These are phyloP conservation scores for Cucumis cinereus DNA, from an alignment of 306 rosid species.

Conservation along the genomic window DNA sequence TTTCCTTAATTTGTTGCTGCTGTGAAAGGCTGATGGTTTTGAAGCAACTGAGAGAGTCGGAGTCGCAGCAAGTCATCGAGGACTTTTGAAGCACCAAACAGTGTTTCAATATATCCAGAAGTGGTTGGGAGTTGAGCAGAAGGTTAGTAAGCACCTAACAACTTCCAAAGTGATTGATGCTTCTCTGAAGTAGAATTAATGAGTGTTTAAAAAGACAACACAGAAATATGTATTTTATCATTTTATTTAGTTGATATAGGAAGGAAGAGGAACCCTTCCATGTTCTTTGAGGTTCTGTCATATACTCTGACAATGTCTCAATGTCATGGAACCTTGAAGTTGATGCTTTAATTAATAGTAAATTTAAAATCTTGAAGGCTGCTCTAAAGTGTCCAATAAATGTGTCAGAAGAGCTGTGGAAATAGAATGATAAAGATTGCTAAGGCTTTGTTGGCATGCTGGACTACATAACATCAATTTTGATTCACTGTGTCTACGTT, in stretches of 20 bases:
- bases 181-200: slow-evolving; percentile 16
- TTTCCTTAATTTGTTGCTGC: slow-evolving; percentile 8
- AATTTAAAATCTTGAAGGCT: neutral
- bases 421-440: too few relatives aligned
- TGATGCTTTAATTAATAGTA: neutral
- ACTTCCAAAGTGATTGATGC: slow-evolving; percentile 55
- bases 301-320: neutral
- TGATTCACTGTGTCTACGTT: too few relatives aligned
- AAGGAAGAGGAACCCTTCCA: neutral
- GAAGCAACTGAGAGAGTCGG: slow-evolving; percentile 60
- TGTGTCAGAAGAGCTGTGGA: neutral
- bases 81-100: slow-evolving; percentile 30
- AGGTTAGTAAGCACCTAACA: slow-evolving; percentile 25
- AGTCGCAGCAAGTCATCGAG: slow-evolving; percentile 55
- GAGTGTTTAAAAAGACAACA: neutral
- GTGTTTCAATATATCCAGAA: slow-evolving; percentile 41
- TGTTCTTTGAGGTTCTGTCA: neutral
- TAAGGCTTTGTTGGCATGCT: too few relatives aligned
- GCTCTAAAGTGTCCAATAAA: neutral
- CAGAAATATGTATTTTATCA: neutral
- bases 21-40: slow-evolving; percentile 73
- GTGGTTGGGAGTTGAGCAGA: slow-evolving; percentile 61
- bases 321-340: neutral
- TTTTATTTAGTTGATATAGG: neutral
- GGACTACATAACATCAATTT: too few relatives aligned